These are phyloP conservation scores for Yarrowia bubula DNA, from an alignment of 805 yeast species.

Conservation along the genomic window DNA sequence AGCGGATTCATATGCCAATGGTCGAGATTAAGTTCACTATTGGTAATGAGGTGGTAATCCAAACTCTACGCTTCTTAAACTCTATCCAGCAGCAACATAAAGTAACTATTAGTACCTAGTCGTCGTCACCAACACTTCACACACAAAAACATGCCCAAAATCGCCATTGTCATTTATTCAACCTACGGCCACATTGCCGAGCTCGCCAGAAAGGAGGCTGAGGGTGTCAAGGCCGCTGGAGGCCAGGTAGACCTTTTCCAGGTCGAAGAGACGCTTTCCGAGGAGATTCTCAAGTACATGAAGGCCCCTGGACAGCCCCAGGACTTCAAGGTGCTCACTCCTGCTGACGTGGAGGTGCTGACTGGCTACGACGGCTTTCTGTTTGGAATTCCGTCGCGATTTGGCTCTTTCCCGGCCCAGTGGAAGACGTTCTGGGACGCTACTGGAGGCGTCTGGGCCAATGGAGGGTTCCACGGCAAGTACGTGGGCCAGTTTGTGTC, in stretches of 20 bases:
- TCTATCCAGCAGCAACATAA: conserved; percentile 1
- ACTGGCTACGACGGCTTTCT: conserved; percentile 71
- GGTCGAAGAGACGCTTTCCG: conserved; percentile 71
- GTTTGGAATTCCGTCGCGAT: conserved; percentile 86
- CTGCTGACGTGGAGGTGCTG: conserved; percentile 59
- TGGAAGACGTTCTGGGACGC: conserved; percentile 72
- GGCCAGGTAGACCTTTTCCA: conserved; percentile 66
- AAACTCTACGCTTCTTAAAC: not conserved
- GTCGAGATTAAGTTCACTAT: not conserved
- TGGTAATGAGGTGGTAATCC: conserved; percentile 11
- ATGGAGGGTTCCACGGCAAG: conserved; percentile 70
- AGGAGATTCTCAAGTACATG: conserved; percentile 54
- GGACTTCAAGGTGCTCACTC: conserved; percentile 54
- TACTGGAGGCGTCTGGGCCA: conserved; percentile 78
- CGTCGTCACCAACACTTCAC: too few relatives aligned
- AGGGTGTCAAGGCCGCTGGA: conserved; percentile 71
- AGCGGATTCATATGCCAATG: too few relatives aligned
- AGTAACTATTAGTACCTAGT: too few relatives aligned
- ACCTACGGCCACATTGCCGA: conserved; percentile 71
- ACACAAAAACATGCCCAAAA: conserved; percentile 26
- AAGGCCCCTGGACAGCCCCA: conserved; percentile 54
- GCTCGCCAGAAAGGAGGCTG: conserved; percentile 64
- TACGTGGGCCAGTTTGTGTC: conserved; percentile 70
- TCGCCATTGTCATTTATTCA: conserved; percentile 64
- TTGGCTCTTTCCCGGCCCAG: conserved; percentile 78